Evolutionary conservation across 1,139 yeast genomes (phyloP).

Genomic region (Saccharomyces pastorianus): DNA sequence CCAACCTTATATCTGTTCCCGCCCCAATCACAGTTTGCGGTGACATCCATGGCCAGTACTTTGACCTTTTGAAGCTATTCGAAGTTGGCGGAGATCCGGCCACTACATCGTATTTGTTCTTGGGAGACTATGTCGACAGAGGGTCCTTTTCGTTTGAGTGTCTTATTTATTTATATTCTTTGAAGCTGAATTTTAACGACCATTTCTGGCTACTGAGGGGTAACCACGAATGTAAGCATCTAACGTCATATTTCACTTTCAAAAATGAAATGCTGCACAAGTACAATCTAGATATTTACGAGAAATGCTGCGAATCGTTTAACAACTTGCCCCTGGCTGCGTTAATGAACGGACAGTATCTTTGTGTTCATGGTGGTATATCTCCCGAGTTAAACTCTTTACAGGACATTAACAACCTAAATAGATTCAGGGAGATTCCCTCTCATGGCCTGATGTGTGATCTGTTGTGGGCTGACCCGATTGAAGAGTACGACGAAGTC

Average conservation of each 20-base stretch:
- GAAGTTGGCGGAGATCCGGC: slow-evolving; percentile 93
- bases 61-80: slow-evolving; percentile 80
- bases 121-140: slow-evolving; percentile 95
- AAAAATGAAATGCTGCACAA: slow-evolving; percentile 86
- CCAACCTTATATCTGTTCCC: slow-evolving; percentile 70
- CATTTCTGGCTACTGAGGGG: slow-evolving; percentile 84
- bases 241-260: slow-evolving; percentile 91
- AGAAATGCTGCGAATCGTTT: slow-evolving; percentile 70
- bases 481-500: slow-evolving; percentile 78
- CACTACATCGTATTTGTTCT: slow-evolving; percentile 65
- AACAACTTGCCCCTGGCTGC: slow-evolving; percentile 91
- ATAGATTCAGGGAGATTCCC: slow-evolving; percentile 90
- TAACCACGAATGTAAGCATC: slow-evolving; percentile 90
- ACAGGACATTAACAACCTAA: slow-evolving; percentile 59
- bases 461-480: slow-evolving; percentile 92
- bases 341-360: slow-evolving; percentile 85
- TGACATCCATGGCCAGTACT: slow-evolving; percentile 92
- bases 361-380: slow-evolving; percentile 96
- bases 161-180: slow-evolving; percentile 66
- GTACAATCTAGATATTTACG: slow-evolving; percentile 60
- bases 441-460: slow-evolving; percentile 93
- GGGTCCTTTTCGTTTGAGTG: slow-evolving; percentile 91
- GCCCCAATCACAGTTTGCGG: slow-evolving; percentile 97
- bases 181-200: slow-evolving; percentile 70
- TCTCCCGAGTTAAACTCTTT: slow-evolving; percentile 74